phyloP scores from a whole-genome alignment of 306 rosid genomes.

The Elaeagnus macrophylla region DNA sequence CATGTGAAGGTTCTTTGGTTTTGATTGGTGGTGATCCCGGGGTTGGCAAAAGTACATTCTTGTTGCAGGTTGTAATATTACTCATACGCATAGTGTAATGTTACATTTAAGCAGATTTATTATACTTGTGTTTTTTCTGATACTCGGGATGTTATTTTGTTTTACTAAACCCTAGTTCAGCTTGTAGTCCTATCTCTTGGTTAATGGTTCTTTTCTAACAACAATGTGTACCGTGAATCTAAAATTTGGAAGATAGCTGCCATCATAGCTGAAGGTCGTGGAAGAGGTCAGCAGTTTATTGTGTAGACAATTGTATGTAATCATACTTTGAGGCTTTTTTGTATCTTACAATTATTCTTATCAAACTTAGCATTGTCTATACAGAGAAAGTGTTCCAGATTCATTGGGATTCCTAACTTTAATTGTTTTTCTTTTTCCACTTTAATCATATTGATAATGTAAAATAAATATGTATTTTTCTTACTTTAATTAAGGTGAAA shows the following conservation, averaged over 20 bases:
- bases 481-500: too few relatives aligned
- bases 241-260: constrained; percentile 56
- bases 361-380: background rate
- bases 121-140: too few relatives aligned
- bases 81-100: background rate
- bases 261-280: constrained; percentile 47
- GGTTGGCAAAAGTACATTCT: constrained; percentile 91
- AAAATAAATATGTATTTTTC: too few relatives aligned
- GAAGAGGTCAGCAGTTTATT: constrained; percentile 54
- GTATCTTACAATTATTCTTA: background rate
- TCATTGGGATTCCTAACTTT: background rate
- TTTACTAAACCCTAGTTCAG: constrained; percentile 1
- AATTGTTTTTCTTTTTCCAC: background rate
- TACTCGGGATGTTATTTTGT: background rate
- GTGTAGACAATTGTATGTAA: background rate
- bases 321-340: background rate
- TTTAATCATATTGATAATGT: too few relatives aligned
- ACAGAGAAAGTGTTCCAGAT: background rate
- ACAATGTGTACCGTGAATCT: constrained; percentile 4
- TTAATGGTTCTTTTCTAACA: constrained; percentile 6
- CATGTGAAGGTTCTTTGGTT: constrained; percentile 68
- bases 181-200: background rate
- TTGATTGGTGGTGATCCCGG: constrained; percentile 96
- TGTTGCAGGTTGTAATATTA: constrained; percentile 56
- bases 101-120: background rate